Conservation (phyloP, 202 grass and related monocot species). For the Thinopyrum obtusiflorum region DNA sequence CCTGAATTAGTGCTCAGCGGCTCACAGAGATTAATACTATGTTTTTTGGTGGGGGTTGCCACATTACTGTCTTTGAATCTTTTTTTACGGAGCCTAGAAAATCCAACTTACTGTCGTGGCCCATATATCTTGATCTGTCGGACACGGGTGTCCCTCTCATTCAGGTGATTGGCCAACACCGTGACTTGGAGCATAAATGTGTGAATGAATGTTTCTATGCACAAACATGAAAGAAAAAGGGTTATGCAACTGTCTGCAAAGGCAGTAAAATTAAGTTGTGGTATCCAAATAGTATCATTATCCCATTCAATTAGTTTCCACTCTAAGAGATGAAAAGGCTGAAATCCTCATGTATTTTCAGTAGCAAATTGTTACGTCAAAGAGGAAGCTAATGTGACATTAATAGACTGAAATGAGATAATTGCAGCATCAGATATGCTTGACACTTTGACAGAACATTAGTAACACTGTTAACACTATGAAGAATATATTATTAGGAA, state of each 20-base stretch:
- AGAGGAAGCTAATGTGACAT: not conserved
- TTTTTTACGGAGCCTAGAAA: too few species aligned
- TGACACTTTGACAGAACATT: not conserved
- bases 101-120: slow-evolving; percentile 10
- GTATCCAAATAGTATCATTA: not conserved
- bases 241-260: not conserved
- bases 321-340: too few species aligned
- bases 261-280: not conserved
- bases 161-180: slow-evolving; percentile 81
- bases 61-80: too few species aligned
- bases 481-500: not conserved
- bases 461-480: not conserved
- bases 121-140: slow-evolving; percentile 88
- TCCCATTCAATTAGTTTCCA: not conserved
- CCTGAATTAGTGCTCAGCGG: too few species aligned
- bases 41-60: too few species aligned
- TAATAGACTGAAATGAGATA: slow-evolving; percentile 6
- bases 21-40: too few species aligned
- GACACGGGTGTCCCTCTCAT: slow-evolving; percentile 82
- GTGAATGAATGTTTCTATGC: slow-evolving; percentile 80
- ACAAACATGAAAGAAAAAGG: slow-evolving; percentile 27
- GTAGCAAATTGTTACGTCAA: not conserved
- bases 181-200: slow-evolving; percentile 94
- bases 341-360: not conserved
- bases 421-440: not conserved